These are phyloP conservation scores for Venturia asperata DNA, from an alignment of 2,329 filamentous ascomycete genomes.

Conservation along the genomic window DNA sequence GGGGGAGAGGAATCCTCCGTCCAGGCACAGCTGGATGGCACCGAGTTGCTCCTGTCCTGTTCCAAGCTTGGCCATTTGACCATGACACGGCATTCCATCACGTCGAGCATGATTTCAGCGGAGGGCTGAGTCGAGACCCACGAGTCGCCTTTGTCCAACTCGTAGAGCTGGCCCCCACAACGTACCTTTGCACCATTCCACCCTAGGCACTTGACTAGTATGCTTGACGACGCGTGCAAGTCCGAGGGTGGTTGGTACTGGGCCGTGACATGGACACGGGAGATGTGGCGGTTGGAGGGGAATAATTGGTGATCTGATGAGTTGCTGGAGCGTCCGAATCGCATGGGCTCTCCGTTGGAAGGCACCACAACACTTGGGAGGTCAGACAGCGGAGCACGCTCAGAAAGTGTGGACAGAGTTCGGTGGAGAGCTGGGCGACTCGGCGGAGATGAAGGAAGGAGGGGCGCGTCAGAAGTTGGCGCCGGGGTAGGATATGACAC, in stretches of 20 bases:
- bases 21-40: slow-evolving; percentile 55
- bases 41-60: slow-evolving; percentile 39
- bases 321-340: slow-evolving; percentile 90
- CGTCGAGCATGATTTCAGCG: slow-evolving; percentile 88
- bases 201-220: slow-evolving; percentile 85
- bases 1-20: slow-evolving; percentile 51
- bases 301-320: slow-evolving; percentile 94
- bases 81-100: slow-evolving; percentile 85
- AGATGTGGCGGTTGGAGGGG: slow-evolving; percentile 85
- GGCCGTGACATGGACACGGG: slow-evolving; percentile 85
- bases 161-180: slow-evolving; percentile 80
- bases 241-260: slow-evolving; percentile 66
- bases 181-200: slow-evolving; percentile 96
- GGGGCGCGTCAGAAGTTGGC: slow-evolving; percentile 87
- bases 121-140: slow-evolving; percentile 86
- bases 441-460: slow-evolving; percentile 73
- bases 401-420: slow-evolving; percentile 58
- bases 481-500: slow-evolving; percentile 85
- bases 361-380: slow-evolving; percentile 78
- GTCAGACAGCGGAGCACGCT: slow-evolving; percentile 74
- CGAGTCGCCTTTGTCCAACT: slow-evolving; percentile 77
- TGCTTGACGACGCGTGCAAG: slow-evolving; percentile 63
- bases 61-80: slow-evolving; percentile 71
- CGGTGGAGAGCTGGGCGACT: slow-evolving; percentile 49
- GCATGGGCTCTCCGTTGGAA: slow-evolving; percentile 70